Conservation (phyloP, 129 eudicot genomes). For the Chrysanthemum seticuspe region DNA sequence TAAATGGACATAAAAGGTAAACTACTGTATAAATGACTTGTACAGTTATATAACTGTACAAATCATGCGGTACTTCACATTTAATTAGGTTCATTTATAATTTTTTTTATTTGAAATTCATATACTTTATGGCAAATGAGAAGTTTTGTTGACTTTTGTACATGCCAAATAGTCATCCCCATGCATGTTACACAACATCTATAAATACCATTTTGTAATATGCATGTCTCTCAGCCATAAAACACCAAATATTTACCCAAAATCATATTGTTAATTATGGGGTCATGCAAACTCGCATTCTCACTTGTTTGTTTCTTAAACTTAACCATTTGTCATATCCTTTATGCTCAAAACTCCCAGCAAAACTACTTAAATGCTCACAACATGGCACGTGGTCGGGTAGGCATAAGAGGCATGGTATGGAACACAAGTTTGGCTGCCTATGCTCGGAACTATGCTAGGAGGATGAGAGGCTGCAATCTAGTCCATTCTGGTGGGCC, state of each 20-base stretch:
- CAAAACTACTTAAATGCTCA: neutral
- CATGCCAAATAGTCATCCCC: no score
- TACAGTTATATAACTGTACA: no score
- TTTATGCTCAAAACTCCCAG: neutral
- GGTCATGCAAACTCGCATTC: constrained; percentile 5
- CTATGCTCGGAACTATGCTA: neutral
- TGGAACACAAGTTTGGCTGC: neutral
- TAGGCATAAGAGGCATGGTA: neutral
- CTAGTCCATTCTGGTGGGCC: neutral
- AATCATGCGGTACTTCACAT: no score
- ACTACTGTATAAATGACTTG: no score
- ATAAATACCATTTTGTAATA: no score
- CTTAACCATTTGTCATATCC: constrained; percentile 11
- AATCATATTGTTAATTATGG: neutral
- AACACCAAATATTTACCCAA: neutral
- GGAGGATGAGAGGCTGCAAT: neutral
- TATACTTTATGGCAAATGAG: no score
- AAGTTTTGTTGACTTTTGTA: no score
- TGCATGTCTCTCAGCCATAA: no score
- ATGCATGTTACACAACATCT: no score
- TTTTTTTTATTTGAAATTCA: no score
- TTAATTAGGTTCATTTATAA: no score
- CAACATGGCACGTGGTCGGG: neutral
- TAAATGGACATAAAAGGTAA: no score
- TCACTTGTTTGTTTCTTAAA: neutral